Evolutionary conservation across 768 basidiomycete genomes (phyloP), one percentile per base, ranked within the genome.

Genomic region (Pisolithus orientalis): DNA sequence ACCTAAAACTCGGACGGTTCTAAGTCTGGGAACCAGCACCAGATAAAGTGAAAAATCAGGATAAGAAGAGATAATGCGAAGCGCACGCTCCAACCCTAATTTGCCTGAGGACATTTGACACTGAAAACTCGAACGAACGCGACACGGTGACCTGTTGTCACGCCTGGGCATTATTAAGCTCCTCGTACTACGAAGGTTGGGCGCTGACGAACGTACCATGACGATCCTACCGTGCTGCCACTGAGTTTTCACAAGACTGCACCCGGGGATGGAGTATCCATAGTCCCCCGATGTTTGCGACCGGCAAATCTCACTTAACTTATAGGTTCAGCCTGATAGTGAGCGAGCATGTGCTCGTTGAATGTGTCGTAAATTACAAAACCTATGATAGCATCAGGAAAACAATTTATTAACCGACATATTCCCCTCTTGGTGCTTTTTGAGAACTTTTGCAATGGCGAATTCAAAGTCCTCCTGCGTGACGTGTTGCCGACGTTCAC

Each of bases 391-490:
- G 11, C 2, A 51, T 76, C 79, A 89, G 52, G 87, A 87, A 77
- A 96, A 98, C 50, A 97, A 70, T 75, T 95, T 97, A 78, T 89
- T 93, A 59, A 93, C 88, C 0, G 87, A 90, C 25, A 90, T 96
- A 67, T 94, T 94, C 14, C 85, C 87, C 60, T 96, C 94, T 62
- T 94, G 90, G 76, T 94, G 91, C 80, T 94, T 95, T 83, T 96
- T 97, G 62, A 95, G 72, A 8, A 91, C 92, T 80, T 96, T 98
- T 2, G 94, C 94, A 11, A 97, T 89, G 32, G 95, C 94, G 74
- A 97, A 94, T 75, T 97, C 96, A 63, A 98, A 98, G 64, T 98
- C 95, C 65, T 98, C 95, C 69, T 96, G 94, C 3, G 94, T 96
- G 47, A 98, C 95, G 67, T 98, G 94, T 58, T 96, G 94, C 57